Evolutionary conservation across 305 asterid genomes (phyloP).

Genomic region (Fraxinus baroniana): DNA sequence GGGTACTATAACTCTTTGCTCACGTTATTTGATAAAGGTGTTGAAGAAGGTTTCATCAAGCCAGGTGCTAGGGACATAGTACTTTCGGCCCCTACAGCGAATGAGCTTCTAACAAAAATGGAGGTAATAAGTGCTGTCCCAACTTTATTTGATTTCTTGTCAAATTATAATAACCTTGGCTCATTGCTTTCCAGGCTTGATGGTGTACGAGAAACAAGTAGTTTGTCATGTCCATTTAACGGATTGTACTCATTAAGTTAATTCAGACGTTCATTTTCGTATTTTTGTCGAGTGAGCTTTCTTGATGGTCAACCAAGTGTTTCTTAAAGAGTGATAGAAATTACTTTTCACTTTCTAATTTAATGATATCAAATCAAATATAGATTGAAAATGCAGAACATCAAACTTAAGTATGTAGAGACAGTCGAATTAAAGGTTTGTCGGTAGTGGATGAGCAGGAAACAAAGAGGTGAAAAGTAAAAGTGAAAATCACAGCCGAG

Average conservation of each 20-base stretch:
- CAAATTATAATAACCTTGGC: not conserved
- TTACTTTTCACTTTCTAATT: not conserved
- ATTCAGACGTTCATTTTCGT: not conserved
- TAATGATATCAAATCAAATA: not conserved
- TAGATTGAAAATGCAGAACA: not conserved
- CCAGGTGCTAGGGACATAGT: conserved; percentile 83
- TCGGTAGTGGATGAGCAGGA: not conserved
- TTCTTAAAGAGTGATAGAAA: not conserved
- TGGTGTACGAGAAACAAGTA: not conserved
- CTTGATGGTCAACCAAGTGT: not conserved
- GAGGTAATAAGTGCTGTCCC: conserved; percentile 53
- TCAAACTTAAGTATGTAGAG: not conserved
- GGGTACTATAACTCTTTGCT: conserved; percentile 86
- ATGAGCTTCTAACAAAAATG: conserved; percentile 72
- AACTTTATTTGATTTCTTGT: not conserved
- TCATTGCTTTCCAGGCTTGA: not conserved
- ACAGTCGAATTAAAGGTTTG: not conserved
- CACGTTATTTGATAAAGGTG: conserved; percentile 87
- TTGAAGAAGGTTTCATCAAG: conserved; percentile 94
- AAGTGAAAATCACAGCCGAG: not conserved
- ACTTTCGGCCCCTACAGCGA: conserved; percentile 80
- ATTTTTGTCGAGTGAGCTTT: not conserved
- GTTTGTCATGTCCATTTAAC: not conserved
- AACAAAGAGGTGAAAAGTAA: not conserved
- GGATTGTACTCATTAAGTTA: not conserved